Evolutionary conservation across 106 monocot species (phyloP).

Genomic region (Gastrodia elata): DNA sequence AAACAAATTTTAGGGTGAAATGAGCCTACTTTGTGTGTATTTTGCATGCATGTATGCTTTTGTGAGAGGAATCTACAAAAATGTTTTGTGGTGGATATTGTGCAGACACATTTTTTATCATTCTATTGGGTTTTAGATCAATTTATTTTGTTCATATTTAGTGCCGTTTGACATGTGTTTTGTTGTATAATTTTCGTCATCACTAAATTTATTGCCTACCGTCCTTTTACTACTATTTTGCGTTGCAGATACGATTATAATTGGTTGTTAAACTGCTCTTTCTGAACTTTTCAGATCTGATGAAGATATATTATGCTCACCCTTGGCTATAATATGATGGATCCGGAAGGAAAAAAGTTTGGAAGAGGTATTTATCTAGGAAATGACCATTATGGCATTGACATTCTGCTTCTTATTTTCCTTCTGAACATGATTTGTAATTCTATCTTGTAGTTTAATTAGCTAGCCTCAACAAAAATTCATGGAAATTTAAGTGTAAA

Average conservation of each 20-base stretch:
- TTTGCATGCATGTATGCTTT: neutral
- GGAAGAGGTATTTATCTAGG: slow-evolving; percentile 26
- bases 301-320: neutral
- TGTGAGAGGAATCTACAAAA: neutral
- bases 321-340: slow-evolving; percentile 27
- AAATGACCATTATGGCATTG: neutral
- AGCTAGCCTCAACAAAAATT: neutral
- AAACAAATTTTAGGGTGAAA: too few relatives aligned
- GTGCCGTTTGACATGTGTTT: neutral
- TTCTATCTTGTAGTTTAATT: neutral
- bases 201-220: neutral
- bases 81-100: neutral
- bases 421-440: neutral
- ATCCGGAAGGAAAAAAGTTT: slow-evolving; percentile 46
- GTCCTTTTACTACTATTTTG: neutral
- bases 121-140: neutral
- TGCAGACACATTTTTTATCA: neutral
- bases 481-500: neutral
- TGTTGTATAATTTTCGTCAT: slow-evolving; percentile 1
- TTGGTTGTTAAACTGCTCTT: neutral
- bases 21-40: too few relatives aligned
- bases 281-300: neutral
- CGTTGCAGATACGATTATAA: neutral
- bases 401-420: neutral
- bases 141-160: neutral